These are phyloP conservation scores for Sesbania bispinosa DNA, from an alignment of 306 rosid genomes.

Conservation along the genomic window DNA sequence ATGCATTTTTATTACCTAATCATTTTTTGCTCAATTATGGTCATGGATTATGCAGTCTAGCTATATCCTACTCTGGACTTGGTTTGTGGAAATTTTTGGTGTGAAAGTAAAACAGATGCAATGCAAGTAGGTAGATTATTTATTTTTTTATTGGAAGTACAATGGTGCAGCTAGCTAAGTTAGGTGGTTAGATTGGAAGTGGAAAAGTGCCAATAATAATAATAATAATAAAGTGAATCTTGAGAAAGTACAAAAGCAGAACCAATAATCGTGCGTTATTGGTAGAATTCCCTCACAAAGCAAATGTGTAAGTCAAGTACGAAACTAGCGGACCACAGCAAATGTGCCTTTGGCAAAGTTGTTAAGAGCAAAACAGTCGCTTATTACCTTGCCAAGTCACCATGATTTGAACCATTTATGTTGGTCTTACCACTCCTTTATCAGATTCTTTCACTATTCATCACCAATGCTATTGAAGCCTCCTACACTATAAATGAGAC, in stretches of 20 bases:
- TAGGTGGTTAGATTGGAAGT: neutral
- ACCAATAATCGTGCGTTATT: constrained; percentile 23
- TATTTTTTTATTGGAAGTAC: no score
- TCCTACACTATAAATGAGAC: neutral
- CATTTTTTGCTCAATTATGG: neutral
- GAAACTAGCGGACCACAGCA: constrained; percentile 37
- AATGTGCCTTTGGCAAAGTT: constrained; percentile 16
- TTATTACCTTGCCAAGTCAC: constrained; percentile 7
- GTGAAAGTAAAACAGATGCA: neutral
- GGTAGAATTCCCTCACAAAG: neutral
- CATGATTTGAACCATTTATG: constrained; percentile 21
- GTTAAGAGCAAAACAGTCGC: constrained; percentile 5
- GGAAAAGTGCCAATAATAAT: neutral
- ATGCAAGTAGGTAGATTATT: neutral
- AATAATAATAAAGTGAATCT: constrained; percentile 14
- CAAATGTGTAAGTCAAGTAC: constrained; percentile 8
- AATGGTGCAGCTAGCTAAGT: neutral
- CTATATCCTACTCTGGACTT: neutral
- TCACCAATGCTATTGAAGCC: neutral
- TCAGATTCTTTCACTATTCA: constrained; percentile 21
- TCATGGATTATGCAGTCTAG: neutral
- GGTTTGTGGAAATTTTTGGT: neutral
- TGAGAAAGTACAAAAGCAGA: constrained; percentile 26
- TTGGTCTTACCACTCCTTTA: neutral
- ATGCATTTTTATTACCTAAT: neutral